Base-by-base conservation (phyloP, 495 filamentous ascomycete genomes). In the Penicillium argentinense region DNA sequence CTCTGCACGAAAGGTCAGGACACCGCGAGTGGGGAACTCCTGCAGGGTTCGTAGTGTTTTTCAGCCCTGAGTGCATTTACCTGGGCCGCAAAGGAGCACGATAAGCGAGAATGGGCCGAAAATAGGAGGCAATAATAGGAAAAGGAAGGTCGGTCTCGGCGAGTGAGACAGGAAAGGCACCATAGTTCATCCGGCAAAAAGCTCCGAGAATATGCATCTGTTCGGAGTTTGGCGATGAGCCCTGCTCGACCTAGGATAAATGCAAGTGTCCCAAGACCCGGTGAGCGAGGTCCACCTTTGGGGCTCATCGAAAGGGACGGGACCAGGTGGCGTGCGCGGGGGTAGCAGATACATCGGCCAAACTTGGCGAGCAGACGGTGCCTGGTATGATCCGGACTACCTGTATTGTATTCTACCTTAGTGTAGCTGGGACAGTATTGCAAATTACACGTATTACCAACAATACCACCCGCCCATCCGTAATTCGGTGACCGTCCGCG, bases 101-200 rank as follows among this genome's bases (percentile, higher is more conserved):
- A 45, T 44, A 40, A 9, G 30, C 32, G 24, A 38, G 11, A 29
- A 32, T 0, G 18, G 9, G 7, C n/a, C 28, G 13, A 22, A 28
- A 48, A 34, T 21, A 34, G 21, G 14, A 23, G 11, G 30, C 11
- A 9, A 9, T 29, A 34, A 34, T 4, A 47, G 23, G 44, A 16
- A 17, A 22, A 32, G 1, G 12, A 25, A 39, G 38, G 32, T 25
- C 38, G 34, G 47, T 40, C 29, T 12, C n/a, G 14, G 13, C 14
- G 24, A 22, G n/a, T 42, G 42, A 51, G 53, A 56, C 40, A 53
- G 32, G 26, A 9, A 24, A 47, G 18, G 41, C 19, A 19, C 53
- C 33, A 32, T 36, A 14, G n/a, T 26, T 28, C 11, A 24, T 18
- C 34, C 13, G 29, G 43, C n/a, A 42, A 49, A 49, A 49, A 34